Evolutionary conservation across 345 rosid genomes (phyloP).

Genomic region (Leavenworthia alabamica): DNA sequence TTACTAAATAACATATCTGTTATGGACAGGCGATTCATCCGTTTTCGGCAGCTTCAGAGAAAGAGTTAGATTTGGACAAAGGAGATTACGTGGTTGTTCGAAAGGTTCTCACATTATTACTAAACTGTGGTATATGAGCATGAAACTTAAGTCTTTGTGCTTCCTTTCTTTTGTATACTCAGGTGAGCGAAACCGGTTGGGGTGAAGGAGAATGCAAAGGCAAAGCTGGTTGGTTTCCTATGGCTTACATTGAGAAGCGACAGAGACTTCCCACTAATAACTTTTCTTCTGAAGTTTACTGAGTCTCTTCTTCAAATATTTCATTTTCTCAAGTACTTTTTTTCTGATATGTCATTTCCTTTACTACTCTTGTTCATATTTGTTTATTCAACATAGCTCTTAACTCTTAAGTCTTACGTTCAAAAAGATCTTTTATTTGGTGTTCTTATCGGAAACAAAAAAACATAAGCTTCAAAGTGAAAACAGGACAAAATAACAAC

Average conservation of each 20-base stretch:
- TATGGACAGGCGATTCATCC: constrained; percentile 60
- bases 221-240: constrained; percentile 93
- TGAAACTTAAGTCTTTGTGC: background rate
- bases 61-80: constrained; percentile 67
- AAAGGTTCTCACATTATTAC: constrained; percentile 41
- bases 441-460: background rate
- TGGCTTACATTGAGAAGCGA: constrained; percentile 77
- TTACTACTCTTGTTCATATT: too few species aligned
- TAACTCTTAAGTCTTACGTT: too few species aligned
- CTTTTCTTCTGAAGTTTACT: constrained; percentile 41
- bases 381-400: background rate
- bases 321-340: background rate
- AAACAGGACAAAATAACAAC: background rate
- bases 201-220: constrained; percentile 97
- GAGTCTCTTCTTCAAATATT: constrained; percentile 15
- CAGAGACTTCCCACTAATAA: constrained; percentile 63
- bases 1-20: constrained; percentile 1
- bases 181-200: constrained; percentile 88
- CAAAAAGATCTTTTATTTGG: background rate
- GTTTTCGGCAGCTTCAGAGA: constrained; percentile 74
- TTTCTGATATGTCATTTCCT: background rate
- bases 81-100: constrained; percentile 91
- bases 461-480: background rate
- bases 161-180: constrained; percentile 4
- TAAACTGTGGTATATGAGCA: background rate